Percentiles rank a stretch among this genome's conserved stretches.
Evolutionary conservation across 129 eudicot genomes (phyloP).

Genomic region (Flaveria trinervia): DNA sequence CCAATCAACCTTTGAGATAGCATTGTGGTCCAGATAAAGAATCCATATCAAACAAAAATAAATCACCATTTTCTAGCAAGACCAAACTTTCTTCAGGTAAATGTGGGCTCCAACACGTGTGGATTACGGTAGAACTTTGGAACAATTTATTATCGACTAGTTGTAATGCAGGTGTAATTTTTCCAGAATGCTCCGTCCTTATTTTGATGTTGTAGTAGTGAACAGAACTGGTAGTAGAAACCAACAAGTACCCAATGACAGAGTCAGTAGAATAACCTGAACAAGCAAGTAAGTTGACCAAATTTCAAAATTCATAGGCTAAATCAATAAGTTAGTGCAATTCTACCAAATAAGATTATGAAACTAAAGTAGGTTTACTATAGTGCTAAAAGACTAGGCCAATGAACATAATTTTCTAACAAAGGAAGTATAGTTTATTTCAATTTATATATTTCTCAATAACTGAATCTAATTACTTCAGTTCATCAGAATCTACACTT

Average conservation of each 20-base stretch:
- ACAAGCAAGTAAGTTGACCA: slow-evolving; percentile 6
- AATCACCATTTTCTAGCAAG: slow-evolving; percentile 55
- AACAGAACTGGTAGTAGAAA: slow-evolving; percentile 38
- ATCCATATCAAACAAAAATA: slow-evolving; percentile 64
- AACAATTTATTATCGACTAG: slow-evolving; percentile 41
- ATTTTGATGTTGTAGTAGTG: slow-evolving; percentile 48
- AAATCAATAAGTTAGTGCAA: slow-evolving; percentile 1
- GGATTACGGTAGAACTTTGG: slow-evolving; percentile 36
- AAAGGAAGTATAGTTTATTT: background rate
- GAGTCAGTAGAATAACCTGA: slow-evolving; percentile 33
- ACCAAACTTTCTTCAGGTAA: slow-evolving; percentile 58
- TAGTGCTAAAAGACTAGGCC: background rate
- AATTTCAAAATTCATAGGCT: slow-evolving; percentile 6
- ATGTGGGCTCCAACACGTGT: slow-evolving; percentile 93
- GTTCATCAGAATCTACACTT: no score
- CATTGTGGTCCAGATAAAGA: slow-evolving; percentile 4
- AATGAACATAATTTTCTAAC: background rate
- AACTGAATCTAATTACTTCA: no score
- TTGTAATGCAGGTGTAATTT: slow-evolving; percentile 29
- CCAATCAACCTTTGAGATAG: slow-evolving; percentile 27
- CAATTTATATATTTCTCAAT: no score
- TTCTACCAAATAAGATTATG: background rate
- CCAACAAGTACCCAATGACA: slow-evolving; percentile 51
- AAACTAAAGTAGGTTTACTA: background rate
- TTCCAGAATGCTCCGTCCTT: slow-evolving; percentile 15